These are phyloP conservation scores for Striga hermonthica DNA, from an alignment of 305 asterid genomes.

Conservation along the genomic window DNA sequence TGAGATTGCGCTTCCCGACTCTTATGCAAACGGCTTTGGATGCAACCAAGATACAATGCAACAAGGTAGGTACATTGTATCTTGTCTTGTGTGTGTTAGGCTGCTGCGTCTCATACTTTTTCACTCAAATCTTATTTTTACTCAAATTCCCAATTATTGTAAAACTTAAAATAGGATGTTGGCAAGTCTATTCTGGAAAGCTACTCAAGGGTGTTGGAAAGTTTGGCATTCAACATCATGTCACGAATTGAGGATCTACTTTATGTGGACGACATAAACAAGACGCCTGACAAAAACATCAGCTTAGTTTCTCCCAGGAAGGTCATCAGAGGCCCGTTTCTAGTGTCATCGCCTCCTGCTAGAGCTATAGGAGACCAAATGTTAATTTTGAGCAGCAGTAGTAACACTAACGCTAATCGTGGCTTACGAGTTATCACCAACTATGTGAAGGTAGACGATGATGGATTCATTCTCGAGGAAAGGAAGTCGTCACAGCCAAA, in stretches of 20 bases:
- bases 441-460: constrained; percentile 48
- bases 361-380: constrained; percentile 56
- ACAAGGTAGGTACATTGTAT: constrained; percentile 49
- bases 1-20: constrained; percentile 69
- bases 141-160: neutral
- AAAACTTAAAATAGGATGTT: constrained; percentile 44
- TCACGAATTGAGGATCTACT: constrained; percentile 87
- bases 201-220: constrained; percentile 96
- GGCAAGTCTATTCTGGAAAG: constrained; percentile 93
- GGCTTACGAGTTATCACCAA: constrained; percentile 73
- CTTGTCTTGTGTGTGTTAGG: neutral
- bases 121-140: neutral
- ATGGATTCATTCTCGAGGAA: constrained; percentile 40
- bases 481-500: constrained; percentile 29
- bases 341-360: constrained; percentile 68
- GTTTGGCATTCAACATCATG: constrained; percentile 73
- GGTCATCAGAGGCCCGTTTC: constrained; percentile 37
- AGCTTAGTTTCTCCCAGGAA: constrained; percentile 45
- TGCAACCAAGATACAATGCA: constrained; percentile 70
- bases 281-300: constrained; percentile 48
- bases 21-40: constrained; percentile 77
- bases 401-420: constrained; percentile 52
- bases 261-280: constrained; percentile 70
- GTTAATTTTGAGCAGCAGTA: constrained; percentile 40
- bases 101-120: too few species aligned